Evolutionary conservation across 2,329 filamentous ascomycete species (phyloP), one percentile per base, ranked within the genome.

Genomic region (Camillea tinctor): DNA sequence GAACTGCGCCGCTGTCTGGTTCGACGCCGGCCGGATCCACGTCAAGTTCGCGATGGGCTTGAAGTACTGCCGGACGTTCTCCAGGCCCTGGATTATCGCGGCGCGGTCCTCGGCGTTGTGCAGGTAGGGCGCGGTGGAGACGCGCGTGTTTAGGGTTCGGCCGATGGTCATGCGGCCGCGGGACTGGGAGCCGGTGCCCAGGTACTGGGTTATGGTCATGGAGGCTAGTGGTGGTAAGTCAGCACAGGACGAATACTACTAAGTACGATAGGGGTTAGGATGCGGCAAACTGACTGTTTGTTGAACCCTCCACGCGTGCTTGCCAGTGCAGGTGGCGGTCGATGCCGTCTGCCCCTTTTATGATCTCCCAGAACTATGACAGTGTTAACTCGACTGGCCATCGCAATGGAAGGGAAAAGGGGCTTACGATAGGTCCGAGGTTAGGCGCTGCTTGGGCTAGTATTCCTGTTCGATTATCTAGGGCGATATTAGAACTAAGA

Each of bases 321-420:
- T 86, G 88, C 78, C 84, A 89, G 69, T 89, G 87, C 21, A 88
- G 74, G 64, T 87, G 83, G 50, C 87, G 80, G 6, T 82, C 80
- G 57, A 86, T 82, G 26, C 84, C 84, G 65, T 90, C 87, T 0
- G 72, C 69, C 8, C 80, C 80, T 48, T 72, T 74, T 67, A 87
- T 80, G 56, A 84, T 80, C 62, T 87, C 84, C 80, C 81, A 87
- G 71, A 80, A 74, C 67, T 69, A 23, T 15, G 1, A 3, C 11
- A 8, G 17, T 19, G 26, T 60, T 4, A 55, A 40, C 51, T 54
- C 53, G 1, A 8, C 36, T 17, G 2, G 36, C 11, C n/a, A 9
- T 6, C n/a, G 7, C 8, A 4, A 4, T n/a, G 20, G 0, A 4
- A 1, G 2, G 20, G 19, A 23, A 17, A 1, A 24, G 3, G 6